Percentiles rank a stretch among this genome's conserved stretches.
These are phyloP conservation scores for Penicillium sclerotigenum DNA, from an alignment of 2,329 filamentous ascomycete genomes.

Conservation along the genomic window DNA sequence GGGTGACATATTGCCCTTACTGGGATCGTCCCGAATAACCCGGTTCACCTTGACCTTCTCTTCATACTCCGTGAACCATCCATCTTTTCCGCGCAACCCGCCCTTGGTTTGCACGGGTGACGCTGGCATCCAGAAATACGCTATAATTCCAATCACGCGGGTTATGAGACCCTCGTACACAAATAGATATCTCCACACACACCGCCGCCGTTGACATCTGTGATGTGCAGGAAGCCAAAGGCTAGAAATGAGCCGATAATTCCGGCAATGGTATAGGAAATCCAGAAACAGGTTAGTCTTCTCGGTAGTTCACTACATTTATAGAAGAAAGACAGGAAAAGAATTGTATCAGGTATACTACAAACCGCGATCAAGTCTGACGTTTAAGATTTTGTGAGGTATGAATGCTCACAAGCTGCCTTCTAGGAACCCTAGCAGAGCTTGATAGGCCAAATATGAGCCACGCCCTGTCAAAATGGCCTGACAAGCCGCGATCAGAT, in stretches of 20 bases:
- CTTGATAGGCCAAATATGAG: background rate
- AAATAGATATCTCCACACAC: conserved; percentile 3
- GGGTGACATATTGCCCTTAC: conserved; percentile 52
- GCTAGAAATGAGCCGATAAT: conserved; percentile 41
- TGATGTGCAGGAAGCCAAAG: background rate
- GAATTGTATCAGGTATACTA: conserved; percentile 15
- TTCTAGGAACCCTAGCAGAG: background rate
- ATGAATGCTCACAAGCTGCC: background rate
- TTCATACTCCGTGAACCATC: conserved; percentile 63
- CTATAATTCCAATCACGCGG: background rate
- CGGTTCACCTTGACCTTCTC: conserved; percentile 66
- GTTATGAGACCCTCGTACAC: conserved; percentile 2
- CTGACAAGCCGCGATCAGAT: background rate
- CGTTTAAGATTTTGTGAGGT: background rate
- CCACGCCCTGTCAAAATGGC: background rate
- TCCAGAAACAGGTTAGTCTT: conserved; percentile 67
- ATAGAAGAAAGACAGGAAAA: conserved; percentile 68
- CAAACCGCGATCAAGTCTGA: background rate
- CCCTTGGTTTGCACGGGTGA: conserved; percentile 62
- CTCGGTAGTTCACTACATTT: conserved; percentile 63
- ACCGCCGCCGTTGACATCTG: background rate
- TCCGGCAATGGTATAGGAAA: conserved; percentile 54
- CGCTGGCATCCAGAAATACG: conserved; percentile 54
- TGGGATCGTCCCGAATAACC: conserved; percentile 52
- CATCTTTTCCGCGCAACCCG: conserved; percentile 56